phyloP scores from a whole-genome alignment of 441 rosid species.

The Rhodomyrtus psidioides region DNA sequence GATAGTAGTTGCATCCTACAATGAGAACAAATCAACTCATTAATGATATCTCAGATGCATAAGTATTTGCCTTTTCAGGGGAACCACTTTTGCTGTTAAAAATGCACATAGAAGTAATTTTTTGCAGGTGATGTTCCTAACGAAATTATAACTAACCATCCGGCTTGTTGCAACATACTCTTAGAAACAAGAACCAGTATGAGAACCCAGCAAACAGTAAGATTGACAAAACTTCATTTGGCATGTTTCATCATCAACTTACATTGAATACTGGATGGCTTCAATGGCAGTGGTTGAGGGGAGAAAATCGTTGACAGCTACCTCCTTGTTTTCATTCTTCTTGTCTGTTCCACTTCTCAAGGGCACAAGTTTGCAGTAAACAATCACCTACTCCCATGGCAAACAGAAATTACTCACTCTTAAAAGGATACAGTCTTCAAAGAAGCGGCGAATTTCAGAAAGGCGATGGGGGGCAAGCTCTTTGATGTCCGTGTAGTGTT shows the following conservation, averaged over 20 bases:
- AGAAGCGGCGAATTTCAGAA: conserved; percentile 85
- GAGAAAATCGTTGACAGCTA: conserved; percentile 83
- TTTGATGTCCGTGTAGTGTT: conserved; percentile 78
- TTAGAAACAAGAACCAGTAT: neutral
- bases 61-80: neutral
- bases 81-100: neutral
- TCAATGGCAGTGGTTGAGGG: conserved; percentile 55
- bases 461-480: conserved; percentile 96
- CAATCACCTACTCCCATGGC: neutral
- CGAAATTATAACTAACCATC: neutral
- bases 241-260: conserved; percentile 13
- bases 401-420: neutral
- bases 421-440: conserved; percentile 80
- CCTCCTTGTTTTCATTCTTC: conserved; percentile 96
- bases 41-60: neutral
- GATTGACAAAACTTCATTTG: neutral
- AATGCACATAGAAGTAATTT: neutral
- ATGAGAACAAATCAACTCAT: neutral
- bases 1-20: neutral
- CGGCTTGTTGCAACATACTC: neutral
- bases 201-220: neutral
- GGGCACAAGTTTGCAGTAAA: conserved; percentile 3
- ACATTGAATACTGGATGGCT: conserved; percentile 90
- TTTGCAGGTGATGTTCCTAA: neutral
- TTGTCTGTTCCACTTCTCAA: conserved; percentile 41